A percentile compares a stretch with the other conserved stretches of the same genome.
These are phyloP conservation scores for Thecaphora thlaspeos DNA, from an alignment of 1,284 basidiomycete genomes.

Conservation along the genomic window DNA sequence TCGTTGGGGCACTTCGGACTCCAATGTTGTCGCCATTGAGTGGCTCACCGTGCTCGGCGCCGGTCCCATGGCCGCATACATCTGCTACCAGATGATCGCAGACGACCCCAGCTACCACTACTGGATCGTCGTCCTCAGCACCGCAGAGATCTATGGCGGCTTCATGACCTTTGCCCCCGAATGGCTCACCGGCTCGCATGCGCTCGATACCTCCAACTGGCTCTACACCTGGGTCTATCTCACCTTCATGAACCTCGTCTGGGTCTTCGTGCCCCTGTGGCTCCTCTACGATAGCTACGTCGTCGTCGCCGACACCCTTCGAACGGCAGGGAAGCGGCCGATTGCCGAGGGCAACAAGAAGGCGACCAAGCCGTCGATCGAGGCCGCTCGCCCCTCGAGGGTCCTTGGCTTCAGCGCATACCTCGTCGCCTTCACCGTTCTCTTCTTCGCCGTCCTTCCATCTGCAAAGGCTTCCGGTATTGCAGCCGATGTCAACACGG, in stretches of 20 bases:
- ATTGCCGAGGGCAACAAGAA: not conserved
- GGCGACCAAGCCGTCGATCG: not conserved
- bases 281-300: constrained; percentile 31
- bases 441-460: constrained; percentile 21
- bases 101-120: constrained; percentile 39
- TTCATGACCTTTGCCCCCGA: constrained; percentile 56
- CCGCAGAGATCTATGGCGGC: constrained; percentile 47
- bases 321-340: not conserved
- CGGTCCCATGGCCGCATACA: constrained; percentile 46
- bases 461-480: not conserved
- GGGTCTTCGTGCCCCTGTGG: constrained; percentile 28
- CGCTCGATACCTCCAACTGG: constrained; percentile 13
- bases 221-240: constrained; percentile 33
- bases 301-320: constrained; percentile 1
- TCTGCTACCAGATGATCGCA: constrained; percentile 31
- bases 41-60: constrained; percentile 42
- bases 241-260: constrained; percentile 30
- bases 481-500: not conserved
- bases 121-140: constrained; percentile 43
- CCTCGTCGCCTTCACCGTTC: constrained; percentile 5
- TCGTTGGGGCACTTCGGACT: constrained; percentile 45
- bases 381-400: not conserved
- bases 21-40: constrained; percentile 47
- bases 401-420: constrained; percentile 4
- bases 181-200: constrained; percentile 33